Evolutionary conservation across 2,329 filamentous ascomycete genomes (phyloP), one percentile per base, ranked within the genome.

Genomic region (Penicillium sp.): DNA sequence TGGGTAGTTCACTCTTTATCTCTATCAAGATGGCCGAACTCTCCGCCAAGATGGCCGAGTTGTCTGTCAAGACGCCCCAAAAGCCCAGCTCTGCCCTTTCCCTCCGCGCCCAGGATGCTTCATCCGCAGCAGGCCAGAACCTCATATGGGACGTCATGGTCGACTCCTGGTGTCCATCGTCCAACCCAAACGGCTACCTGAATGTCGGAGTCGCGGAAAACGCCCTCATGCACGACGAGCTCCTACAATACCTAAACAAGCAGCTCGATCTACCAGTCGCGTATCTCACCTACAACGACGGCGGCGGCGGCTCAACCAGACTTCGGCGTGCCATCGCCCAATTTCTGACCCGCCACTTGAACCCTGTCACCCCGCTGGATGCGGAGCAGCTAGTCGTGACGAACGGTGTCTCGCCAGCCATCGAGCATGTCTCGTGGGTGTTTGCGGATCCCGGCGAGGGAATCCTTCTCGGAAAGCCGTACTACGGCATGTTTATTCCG

Each of bases 181-280:
- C 57, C 18, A 71, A 72, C 41, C 70, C 70, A 0, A 62, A 70
- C 14, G 82, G 82, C 27, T 82, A 78, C 59, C 70, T 83, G 35
- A 83, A 78, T 58, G 74, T 85, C 0, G 82, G 82, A 1, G 73
- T 84, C 1, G 82, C 83, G 6, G 83, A 85, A 66, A 84, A 85
- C 64, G 69, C 71, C 0, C 75, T 85, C 43, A 83, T 84, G 81
- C 82, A 84, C 56, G 65, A 76, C 18, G 65, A 73, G 3, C 73
- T 84, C 3, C 67, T 75, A 2, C 64, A 77, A 19, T 79, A 79
- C 79, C 52, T 73, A 33, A 78, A 81, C 63, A 62, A 65, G 2
- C 76, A 78, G 46, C 63, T 79, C 6, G 65, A 75, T 2, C 51
- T 76, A 1, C 68, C 70, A 0, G 60, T 65, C 16, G 64, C 68